Evolutionary conservation across 345 rosid species (phyloP).

Genomic region (Brassica rapa): DNA sequence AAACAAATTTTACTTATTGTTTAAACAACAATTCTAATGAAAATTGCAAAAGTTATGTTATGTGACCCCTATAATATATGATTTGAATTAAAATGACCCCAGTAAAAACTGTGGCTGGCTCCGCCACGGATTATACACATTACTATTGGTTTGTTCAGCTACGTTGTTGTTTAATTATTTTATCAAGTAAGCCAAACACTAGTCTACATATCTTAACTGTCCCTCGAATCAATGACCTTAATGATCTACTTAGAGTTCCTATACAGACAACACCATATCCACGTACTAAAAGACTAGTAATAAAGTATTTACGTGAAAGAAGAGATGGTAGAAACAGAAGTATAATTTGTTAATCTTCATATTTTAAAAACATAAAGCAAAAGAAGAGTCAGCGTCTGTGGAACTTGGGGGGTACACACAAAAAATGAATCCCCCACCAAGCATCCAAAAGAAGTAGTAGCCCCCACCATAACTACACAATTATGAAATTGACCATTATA

Average conservation of each 20-base stretch:
- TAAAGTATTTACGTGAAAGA: background rate
- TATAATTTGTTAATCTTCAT: background rate
- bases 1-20: no score
- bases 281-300: background rate
- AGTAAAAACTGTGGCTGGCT: no score
- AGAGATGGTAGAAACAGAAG: background rate
- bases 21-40: no score
- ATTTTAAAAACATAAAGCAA: background rate
- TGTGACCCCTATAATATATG: no score
- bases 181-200: no score
- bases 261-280: background rate
- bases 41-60: no score
- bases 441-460: background rate
- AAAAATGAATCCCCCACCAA: background rate
- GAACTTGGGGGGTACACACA: background rate
- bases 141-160: no score
- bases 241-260: background rate
- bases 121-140: no score
- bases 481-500: background rate
- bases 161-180: no score
- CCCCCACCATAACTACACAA: background rate
- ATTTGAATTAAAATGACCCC: no score
- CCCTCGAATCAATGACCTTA: background rate
- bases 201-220: no score
- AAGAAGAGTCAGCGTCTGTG: background rate